Base-by-base conservation (phyloP, 768 basidiomycete genomes). In the Dacryopinax primogenitus region DNA sequence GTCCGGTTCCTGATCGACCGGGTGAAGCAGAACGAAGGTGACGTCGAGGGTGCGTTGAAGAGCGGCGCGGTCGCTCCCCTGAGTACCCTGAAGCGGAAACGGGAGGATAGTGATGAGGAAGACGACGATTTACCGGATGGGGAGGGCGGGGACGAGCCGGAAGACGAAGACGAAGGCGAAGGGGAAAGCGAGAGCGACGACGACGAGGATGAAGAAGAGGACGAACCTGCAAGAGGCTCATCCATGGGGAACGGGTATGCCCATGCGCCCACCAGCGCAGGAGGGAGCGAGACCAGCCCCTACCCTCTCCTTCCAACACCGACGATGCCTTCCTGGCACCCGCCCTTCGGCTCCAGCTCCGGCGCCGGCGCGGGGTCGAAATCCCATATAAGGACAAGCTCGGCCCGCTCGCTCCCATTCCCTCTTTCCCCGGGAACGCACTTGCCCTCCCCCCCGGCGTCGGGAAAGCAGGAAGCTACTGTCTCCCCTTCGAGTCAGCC, bases 1-100 rank as follows among this genome's bases (percentile, higher is more conserved):
- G 81, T 93, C 75, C 80, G 86, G 74, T 84, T 87, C 66, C 79
- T 93, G 44, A 76, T 88, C 2, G 75, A 77, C 33, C 81, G 78
- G 62, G 83, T 90, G 66, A 67, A 68, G 41, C 72, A 71, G n/a
- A 76, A 84, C 28, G 81, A 82, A 66, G 34, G 64, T 15, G 66
- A 39, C 13, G 37, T 67, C 11, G 18, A n/a, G 28, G 65, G 65
- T 16, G 61, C 33, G 15, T 41, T 41, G 32, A 62, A 61, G 34
- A 62, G 35, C 7, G 65, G 45, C 1, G 39, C 34, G 6, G 41
- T 63, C 7, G 44, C 30, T 18, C 61, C 47, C 11, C 51, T n/a
- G 39, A 66, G 37, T 12, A 65, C 41, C 21, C 32, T 51, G 18
- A 30, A 33, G 33, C 6, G 36, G 37, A 39, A 63, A 34, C n/a